A percentile compares a stretch with the other conserved stretches of the same genome.
phyloP scores from a whole-genome alignment of 106 monocot species.

The Chionographis japonica region DNA sequence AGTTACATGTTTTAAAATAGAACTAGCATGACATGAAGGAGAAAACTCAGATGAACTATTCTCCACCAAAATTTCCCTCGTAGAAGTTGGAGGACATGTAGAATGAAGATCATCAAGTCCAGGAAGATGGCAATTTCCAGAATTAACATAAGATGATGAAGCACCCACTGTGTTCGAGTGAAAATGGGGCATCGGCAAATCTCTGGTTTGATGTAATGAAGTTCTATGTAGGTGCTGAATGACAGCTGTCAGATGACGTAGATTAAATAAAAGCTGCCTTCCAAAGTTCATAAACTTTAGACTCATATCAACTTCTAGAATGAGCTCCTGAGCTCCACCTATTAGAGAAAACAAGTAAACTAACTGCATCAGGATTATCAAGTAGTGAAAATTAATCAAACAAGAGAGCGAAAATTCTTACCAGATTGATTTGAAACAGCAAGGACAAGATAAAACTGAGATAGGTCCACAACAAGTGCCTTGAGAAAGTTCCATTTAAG shows the following conservation, averaged over 20 bases:
- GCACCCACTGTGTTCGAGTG: conserved; percentile 15
- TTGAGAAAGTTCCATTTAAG: conserved; percentile 15
- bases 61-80: conserved; percentile 14
- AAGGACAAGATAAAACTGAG: conserved; percentile 49
- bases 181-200: conserved; percentile 35
- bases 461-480: conserved; percentile 29
- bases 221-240: conserved; percentile 16
- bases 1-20: conserved; percentile 48
- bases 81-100: conserved; percentile 8
- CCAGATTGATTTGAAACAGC: conserved; percentile 45
- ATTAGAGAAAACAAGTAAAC: conserved; percentile 11
- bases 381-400: conserved; percentile 6
- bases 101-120: conserved; percentile 9
- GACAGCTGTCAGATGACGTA: conserved; percentile 38
- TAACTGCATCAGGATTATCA: background rate
- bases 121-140: conserved; percentile 13
- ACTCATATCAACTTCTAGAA: conserved; percentile 42
- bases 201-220: conserved; percentile 11
- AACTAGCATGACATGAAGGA: conserved; percentile 12
- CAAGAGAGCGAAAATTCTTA: conserved; percentile 20
- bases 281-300: conserved; percentile 28
- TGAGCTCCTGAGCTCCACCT: conserved; percentile 42
- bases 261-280: conserved; percentile 35
- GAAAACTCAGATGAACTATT: conserved; percentile 8
- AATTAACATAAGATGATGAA: conserved; percentile 7